phyloP scores from a whole-genome alignment of 2,329 filamentous ascomycete genomes.

The Cryphonectria carpinicola region DNA sequence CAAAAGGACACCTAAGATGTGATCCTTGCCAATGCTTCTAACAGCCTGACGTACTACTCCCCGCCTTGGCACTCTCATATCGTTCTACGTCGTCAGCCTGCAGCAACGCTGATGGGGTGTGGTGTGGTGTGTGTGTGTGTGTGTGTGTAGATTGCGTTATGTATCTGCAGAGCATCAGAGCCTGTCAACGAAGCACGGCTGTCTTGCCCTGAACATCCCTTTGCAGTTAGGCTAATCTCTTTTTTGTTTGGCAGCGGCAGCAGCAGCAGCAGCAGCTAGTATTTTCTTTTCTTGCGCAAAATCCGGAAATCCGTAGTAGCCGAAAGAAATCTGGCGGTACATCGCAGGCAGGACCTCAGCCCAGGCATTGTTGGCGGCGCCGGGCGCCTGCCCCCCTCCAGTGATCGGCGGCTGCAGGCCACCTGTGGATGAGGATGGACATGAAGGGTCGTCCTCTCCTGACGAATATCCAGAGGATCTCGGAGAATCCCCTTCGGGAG shows the following conservation, averaged over 20 bases:
- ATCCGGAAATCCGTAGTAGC: constrained; percentile 22
- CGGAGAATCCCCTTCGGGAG: background rate
- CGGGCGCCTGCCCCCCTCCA: background rate
- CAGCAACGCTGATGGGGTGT: background rate
- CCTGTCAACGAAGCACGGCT: background rate
- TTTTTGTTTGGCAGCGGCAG: background rate
- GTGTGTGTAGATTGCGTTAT: background rate
- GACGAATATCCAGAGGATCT: constrained; percentile 6
- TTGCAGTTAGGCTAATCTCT: background rate
- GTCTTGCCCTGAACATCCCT: background rate
- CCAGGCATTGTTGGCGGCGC: constrained; percentile 4
- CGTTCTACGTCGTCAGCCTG: background rate
- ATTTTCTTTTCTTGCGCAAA: constrained; percentile 24
- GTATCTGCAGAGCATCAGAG: background rate
- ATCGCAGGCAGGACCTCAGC: constrained; percentile 10
- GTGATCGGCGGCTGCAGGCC: constrained; percentile 7
- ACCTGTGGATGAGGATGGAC: background rate
- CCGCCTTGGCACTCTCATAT: background rate
- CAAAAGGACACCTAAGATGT: too few species aligned
- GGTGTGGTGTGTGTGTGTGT: too few species aligned
- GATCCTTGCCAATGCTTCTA: too few species aligned
- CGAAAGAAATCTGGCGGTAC: constrained; percentile 14
- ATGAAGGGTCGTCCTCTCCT: constrained; percentile 7
- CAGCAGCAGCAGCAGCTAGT: background rate
- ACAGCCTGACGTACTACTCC: too few species aligned